Evolutionary conservation across 106 monocot species (phyloP), one percentile per base, ranked within the genome.

Genomic region (Dendrobium nobile): DNA sequence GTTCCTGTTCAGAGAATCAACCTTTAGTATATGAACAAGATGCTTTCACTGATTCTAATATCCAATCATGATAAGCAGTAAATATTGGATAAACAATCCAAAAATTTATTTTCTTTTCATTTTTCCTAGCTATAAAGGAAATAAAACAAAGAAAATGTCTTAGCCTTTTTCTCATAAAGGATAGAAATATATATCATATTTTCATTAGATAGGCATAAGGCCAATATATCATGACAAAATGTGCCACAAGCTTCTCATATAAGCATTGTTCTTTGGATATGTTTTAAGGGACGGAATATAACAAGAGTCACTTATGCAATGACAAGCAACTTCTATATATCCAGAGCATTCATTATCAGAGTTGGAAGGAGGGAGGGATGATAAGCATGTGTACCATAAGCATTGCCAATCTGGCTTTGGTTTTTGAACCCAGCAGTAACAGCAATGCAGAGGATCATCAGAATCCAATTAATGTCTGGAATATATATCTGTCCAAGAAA

Each of bases 371-470:
- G 56, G 19, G 56, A 56, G 10, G 15, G 22, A 22, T 7, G n/a
- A 61, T 51, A 59, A 13, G 41, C 2, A 79, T 17, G 22, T 77
- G 79, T 81, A 98, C 97, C 97, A 61, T 98, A 98, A 43, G 97
- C 97, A 82, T 98, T 98, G 78, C 94, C 97, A 75, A 97, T 97
- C 75, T 94, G 94, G 81, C 47, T 92, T 86, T 88, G 88, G 79
- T 97, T 94, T 77, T 89, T 90, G 88, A 97, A 97, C 61, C 96
- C 96, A 81, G 85, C 89, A 11, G 97, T 94, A n/a, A 94, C 94
- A 72, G 94, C 88, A 40, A 97, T 89, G 81, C 97, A 97, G 3
- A 97, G 92, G 54, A 97, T 77, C 92, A 97, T 91, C 67, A 97
- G 92, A 41, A 97, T 79, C 97, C 97, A 97, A 78, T 94, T 97